Evolutionary conservation across 2,329 filamentous ascomycete species (phyloP), one percentile per base, ranked within the genome.

Genomic region (Clonostachys byssicola): DNA sequence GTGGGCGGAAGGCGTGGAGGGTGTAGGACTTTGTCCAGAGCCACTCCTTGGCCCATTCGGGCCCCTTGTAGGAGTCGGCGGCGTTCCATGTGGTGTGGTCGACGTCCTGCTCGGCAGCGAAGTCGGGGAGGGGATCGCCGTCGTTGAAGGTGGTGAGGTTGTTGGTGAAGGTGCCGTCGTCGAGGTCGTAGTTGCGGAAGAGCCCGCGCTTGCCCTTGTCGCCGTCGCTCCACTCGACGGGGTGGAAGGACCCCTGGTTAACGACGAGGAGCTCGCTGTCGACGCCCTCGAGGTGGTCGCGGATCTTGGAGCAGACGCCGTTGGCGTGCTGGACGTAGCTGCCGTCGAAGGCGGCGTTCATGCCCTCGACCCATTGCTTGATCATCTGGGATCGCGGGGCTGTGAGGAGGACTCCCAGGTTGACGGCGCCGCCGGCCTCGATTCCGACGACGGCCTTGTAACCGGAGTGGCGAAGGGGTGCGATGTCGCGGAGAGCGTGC

Each of bases 271-370:
- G 47, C 47, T 59, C 53, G 18, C 58, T 52, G 10, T 56, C 46
- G 34, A 53, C 53, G 33, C 54, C 51, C 5, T 46, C 34, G 12
- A 50, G 48, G 6, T 71, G 70, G 54, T 85, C 84, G 13, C 68
- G 53, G 12, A 61, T 34, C 12, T 40, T 34, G 7, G 57, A 60
- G 12, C 62, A 47, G 12, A 56, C 49, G 6, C 36, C 42, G 49
- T 62, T 59, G 49, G 55, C 56, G 42, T 62, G 59, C 2, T 56
- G 57, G n/a, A 51, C 56, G 57, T 56, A 63, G 6, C 43, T 43
- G 12, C 60, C 58, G 35, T 58, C 48, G 47, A 57, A 65, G 16
- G 53, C 57, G 3, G 52, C 34, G 49, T 62, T 52, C 58, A 60
- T 60, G 20, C 40, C 44, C 12, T 53, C 45, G 47, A 47, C 49